Evolutionary conservation across 2,329 filamentous ascomycete species (phyloP), one percentile per base, ranked within the genome.

Genomic region (Colletotrichum spaethianum): DNA sequence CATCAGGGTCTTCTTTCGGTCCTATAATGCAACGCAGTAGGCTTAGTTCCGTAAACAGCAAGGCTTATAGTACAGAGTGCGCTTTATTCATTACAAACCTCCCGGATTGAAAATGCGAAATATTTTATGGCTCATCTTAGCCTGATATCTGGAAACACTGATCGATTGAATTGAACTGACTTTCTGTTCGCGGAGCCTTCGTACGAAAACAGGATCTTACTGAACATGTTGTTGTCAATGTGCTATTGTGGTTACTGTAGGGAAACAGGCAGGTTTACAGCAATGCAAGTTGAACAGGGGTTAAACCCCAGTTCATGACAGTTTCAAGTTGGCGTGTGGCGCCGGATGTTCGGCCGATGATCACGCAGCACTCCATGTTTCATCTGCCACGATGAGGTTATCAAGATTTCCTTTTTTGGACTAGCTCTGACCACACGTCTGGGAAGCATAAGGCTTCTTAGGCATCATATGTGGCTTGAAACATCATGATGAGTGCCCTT

Each of bases 31-130:
- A 18, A 28, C 28, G 23, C 11, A 11, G 16, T 40, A 16, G 28
- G 36, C 55, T 26, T 16, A 18, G 23, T 16, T 52, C 14, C 7
- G 9, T 8, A 16, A 0, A 1, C 11, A 9, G 12, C 4, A 4
- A 16, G 4, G 11, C n/a, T 18, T 50, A 1, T 55, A 7, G 3
- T 38, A 3, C 18, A 6, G 31, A 8, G 0, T 36, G n/a, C n/a
- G n/a, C n/a, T 3, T 33, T 16, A 26, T 36, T 55, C 2, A 5
- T 26, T 14, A 75, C 72, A 11, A 40, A 80, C 79, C 79, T 20
- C 64, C 70, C 8, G 80, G 80, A 9, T 80, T 81, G n/a, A 81
- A 81, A 3, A 81, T 80, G 26, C 78, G 78, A 36, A 81, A 81
- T 36, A 81, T 79, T 23, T 55, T 59, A n/a, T 12, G 26, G 36